These are phyloP conservation scores for Fonsecaea pedrosoi DNA, from an alignment of 2,329 filamentous ascomycete species.

Conservation along the genomic window DNA sequence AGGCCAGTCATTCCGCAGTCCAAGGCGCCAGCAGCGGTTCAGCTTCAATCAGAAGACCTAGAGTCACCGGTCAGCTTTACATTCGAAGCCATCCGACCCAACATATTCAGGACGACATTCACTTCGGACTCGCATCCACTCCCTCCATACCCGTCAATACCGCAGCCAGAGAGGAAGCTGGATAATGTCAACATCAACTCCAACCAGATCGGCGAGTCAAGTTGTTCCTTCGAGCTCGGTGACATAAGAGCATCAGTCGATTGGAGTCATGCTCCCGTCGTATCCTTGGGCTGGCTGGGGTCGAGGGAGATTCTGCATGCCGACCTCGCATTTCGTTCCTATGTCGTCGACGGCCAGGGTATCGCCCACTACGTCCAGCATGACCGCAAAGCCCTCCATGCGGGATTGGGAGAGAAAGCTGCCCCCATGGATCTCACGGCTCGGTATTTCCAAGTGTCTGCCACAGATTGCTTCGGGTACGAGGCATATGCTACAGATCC, in stretches of 20 bases:
- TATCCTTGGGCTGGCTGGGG: conserved; percentile 62
- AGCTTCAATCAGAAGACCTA: conserved; percentile 52
- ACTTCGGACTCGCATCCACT: conserved; percentile 66
- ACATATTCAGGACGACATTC: conserved; percentile 73
- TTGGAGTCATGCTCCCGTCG: conserved; percentile 64
- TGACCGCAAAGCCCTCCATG: conserved; percentile 67
- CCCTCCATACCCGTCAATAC: conserved; percentile 69
- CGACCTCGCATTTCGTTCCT: conserved; percentile 71
- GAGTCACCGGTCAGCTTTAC: conserved; percentile 61
- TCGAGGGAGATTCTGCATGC: conserved; percentile 62
- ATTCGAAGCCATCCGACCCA: conserved; percentile 67
- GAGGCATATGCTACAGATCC: conserved; percentile 74
- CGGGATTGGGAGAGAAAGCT: conserved; percentile 74
- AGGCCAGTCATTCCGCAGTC: conserved; percentile 4
- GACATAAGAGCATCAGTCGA: conserved; percentile 63
- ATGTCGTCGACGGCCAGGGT: conserved; percentile 66
- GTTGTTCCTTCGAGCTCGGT: conserved; percentile 55
- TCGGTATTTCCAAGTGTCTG: conserved; percentile 69
- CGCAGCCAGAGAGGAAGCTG: conserved; percentile 52
- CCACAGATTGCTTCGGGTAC: conserved; percentile 76
- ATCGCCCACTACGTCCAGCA: conserved; percentile 70
- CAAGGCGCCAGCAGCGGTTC: conserved; percentile 40
- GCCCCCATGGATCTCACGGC: conserved; percentile 75
- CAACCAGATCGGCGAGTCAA: conserved; percentile 40
- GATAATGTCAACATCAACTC: conserved; percentile 43